phyloP scores from a whole-genome alignment of 352 stramenopile species.

The Blastocystis sp. region DNA sequence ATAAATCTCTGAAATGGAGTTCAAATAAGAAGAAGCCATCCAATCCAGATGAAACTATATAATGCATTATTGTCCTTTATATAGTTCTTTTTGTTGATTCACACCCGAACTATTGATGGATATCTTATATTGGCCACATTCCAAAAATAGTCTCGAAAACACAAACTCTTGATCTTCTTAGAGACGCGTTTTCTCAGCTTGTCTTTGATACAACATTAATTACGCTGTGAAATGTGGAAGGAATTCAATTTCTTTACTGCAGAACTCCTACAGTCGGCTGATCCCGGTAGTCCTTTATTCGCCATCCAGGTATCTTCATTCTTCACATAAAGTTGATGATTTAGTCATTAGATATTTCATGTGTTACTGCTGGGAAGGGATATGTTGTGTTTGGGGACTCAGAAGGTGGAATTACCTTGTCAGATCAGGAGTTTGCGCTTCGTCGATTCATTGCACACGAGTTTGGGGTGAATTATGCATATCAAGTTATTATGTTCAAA shows the following conservation, averaged over 20 bases:
- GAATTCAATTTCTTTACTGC: slow-evolving; percentile 63
- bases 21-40: neutral
- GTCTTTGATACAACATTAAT: neutral
- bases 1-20: slow-evolving; percentile 58
- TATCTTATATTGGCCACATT: neutral
- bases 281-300: slow-evolving; percentile 48
- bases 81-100: neutral
- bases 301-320: slow-evolving; percentile 37
- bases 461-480: slow-evolving; percentile 15
- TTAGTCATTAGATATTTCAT: slow-evolving; percentile 58
- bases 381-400: slow-evolving; percentile 45
- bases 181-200: neutral
- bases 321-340: neutral
- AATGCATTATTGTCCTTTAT: neutral
- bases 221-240: slow-evolving; percentile 35
- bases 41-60: too few relatives aligned
- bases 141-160: slow-evolving; percentile 38
- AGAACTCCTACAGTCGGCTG: slow-evolving; percentile 53
- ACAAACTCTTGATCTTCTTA: slow-evolving; percentile 17
- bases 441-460: slow-evolving; percentile 53
- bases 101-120: neutral
- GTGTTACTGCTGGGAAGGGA: slow-evolving; percentile 27
- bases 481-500: neutral
- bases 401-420: slow-evolving; percentile 41
- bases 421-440: slow-evolving; percentile 39